Conservation (phyloP, 352 stramenopile species). For the Pythium diclinum region DNA sequence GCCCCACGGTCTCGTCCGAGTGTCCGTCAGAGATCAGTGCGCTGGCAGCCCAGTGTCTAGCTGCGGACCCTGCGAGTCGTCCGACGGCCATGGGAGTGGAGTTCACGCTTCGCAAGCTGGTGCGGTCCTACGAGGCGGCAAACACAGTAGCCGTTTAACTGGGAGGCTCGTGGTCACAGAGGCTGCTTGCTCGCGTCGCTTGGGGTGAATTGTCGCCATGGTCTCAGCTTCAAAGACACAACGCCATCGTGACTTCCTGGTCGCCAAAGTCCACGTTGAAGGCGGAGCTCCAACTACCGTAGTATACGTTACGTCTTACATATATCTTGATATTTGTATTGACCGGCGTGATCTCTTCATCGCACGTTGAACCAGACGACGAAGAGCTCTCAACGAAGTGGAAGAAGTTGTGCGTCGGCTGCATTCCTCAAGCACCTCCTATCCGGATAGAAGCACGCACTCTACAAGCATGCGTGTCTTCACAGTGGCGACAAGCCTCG, state of each 20-base stretch:
- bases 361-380: conserved; percentile 1
- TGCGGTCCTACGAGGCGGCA: background rate
- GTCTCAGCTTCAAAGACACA: background rate
- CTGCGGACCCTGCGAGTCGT: background rate
- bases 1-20: background rate
- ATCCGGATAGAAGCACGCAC: background rate
- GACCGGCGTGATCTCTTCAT: background rate
- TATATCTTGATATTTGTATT: conserved; percentile 22
- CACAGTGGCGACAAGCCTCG: background rate
- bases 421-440: background rate
- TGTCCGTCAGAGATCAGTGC: background rate
- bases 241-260: background rate
- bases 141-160: background rate
- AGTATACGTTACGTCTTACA: conserved; percentile 15
- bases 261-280: background rate
- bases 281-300: conserved; percentile 3
- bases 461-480: background rate
- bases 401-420: background rate
- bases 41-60: background rate
- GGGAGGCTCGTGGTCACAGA: too few relatives aligned
- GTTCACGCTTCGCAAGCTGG: background rate
- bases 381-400: background rate
- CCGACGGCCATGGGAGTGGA: background rate
- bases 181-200: too few relatives aligned
- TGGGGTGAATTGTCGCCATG: background rate